A percentile compares a stretch with the other conserved stretches of the same genome.
phyloP scores from a whole-genome alignment of 805 yeast species.

The Sungouiella blattae region DNA sequence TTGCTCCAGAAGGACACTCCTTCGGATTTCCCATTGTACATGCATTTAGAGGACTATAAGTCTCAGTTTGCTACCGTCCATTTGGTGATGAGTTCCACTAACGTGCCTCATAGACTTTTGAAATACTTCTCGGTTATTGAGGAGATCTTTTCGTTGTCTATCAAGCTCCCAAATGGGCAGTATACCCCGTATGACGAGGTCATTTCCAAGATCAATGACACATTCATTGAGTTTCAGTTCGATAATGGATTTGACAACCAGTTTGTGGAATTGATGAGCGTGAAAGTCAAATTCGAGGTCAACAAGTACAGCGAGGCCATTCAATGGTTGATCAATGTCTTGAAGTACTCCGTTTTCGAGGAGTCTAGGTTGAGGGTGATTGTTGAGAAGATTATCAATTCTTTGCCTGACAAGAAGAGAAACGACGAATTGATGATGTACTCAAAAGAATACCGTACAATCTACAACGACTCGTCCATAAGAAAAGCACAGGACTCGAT shows the following conservation, averaged over 20 bases:
- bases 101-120: conserved; percentile 48
- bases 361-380: conserved; percentile 64
- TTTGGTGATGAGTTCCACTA: conserved; percentile 54
- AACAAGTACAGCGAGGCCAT: conserved; percentile 66
- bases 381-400: conserved; percentile 56
- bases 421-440: conserved; percentile 61
- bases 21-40: conserved; percentile 54
- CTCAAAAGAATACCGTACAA: conserved; percentile 53
- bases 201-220: conserved; percentile 67
- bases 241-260: conserved; percentile 55
- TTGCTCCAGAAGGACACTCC: conserved; percentile 31
- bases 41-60: conserved; percentile 75
- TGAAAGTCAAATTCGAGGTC: conserved; percentile 58
- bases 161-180: conserved; percentile 58
- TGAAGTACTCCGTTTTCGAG: conserved; percentile 69
- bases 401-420: conserved; percentile 61
- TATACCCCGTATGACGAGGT: conserved; percentile 69
- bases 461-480: conserved; percentile 58
- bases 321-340: conserved; percentile 67
- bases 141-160: conserved; percentile 70
- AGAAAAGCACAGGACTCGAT: conserved; percentile 63
- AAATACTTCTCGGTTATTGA: conserved; percentile 63
- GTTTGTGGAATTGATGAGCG: conserved; percentile 62
- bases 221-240: conserved; percentile 59
- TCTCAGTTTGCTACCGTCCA: conserved; percentile 76